Evolutionary conservation across 495 filamentous ascomycete genomes (phyloP).

Genomic region (Tuber calosporum): DNA sequence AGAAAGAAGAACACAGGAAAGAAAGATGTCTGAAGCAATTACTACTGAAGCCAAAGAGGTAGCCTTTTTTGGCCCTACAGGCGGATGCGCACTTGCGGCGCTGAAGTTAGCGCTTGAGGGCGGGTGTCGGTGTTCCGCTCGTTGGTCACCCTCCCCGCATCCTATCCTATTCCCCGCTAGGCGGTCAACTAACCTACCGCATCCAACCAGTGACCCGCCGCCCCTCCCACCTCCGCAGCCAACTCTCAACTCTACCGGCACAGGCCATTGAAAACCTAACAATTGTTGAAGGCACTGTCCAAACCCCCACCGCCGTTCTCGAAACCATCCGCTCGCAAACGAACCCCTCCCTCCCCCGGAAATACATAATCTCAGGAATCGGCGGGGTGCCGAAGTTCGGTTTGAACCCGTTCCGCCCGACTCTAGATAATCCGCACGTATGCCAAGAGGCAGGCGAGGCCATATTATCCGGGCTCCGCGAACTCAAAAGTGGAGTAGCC

Average conservation of each 20-base stretch:
- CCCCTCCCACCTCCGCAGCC: conserved; percentile 50
- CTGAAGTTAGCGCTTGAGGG: conserved; percentile 46
- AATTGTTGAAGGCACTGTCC: conserved; percentile 47
- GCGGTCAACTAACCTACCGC: conserved; percentile 50
- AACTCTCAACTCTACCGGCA: conserved; percentile 43
- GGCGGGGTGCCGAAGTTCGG: conserved; percentile 41
- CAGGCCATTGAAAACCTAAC: conserved; percentile 43
- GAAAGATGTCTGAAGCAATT: neutral
- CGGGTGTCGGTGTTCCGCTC: conserved; percentile 44
- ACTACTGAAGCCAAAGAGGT: conserved; percentile 31
- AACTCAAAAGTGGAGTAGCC: conserved; percentile 5
- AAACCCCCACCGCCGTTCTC: conserved; percentile 43
- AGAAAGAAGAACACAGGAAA: neutral
- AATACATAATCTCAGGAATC: conserved; percentile 44
- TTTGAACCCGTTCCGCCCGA: conserved; percentile 29
- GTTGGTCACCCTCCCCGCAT: conserved; percentile 19
- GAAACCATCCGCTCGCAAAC: conserved; percentile 34
- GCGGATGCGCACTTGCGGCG: conserved; percentile 46
- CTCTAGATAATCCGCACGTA: conserved; percentile 25
- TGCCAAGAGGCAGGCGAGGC: conserved; percentile 23
- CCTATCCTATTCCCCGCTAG: neutral
- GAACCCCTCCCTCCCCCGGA: neutral
- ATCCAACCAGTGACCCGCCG: conserved; percentile 43
- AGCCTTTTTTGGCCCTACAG: conserved; percentile 52
- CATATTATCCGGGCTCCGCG: conserved; percentile 40